Conservation (phyloP, 2,329 filamentous ascomycete genomes). For the Cladosporium velox region DNA sequence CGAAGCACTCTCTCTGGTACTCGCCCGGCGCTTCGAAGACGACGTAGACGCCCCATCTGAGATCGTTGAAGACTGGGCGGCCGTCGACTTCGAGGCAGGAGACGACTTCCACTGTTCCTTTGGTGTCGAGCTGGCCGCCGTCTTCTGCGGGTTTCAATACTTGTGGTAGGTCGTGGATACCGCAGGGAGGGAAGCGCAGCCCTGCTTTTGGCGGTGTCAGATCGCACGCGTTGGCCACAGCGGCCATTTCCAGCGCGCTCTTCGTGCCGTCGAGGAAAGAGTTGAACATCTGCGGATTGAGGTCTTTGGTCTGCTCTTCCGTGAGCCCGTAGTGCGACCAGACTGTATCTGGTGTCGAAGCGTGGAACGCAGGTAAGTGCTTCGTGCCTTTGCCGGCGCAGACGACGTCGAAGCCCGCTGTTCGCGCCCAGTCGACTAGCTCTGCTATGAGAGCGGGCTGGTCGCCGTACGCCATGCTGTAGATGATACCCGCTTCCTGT, state of each 20-base stretch:
- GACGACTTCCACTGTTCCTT: constrained; percentile 50
- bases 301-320: constrained; percentile 47
- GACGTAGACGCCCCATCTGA: constrained; percentile 50
- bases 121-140: constrained; percentile 46
- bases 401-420: constrained; percentile 48
- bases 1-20: constrained; percentile 49
- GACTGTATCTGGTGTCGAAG: constrained; percentile 50
- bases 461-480: constrained; percentile 52
- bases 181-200: constrained; percentile 49
- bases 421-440: constrained; percentile 48
- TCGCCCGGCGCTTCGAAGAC: constrained; percentile 47
- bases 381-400: constrained; percentile 52
- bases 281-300: constrained; percentile 54
- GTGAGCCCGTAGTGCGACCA: constrained; percentile 53
- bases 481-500: constrained; percentile 49
- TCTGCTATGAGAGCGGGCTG: constrained; percentile 49
- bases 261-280: constrained; percentile 54
- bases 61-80: constrained; percentile 44
- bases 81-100: constrained; percentile 49
- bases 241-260: constrained; percentile 51
- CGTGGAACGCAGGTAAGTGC: constrained; percentile 49
- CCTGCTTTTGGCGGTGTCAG: constrained; percentile 45
- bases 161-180: constrained; percentile 45
- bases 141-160: constrained; percentile 45
- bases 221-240: constrained; percentile 50